A percentile compares a stretch with the other conserved stretches of the same genome.
Evolutionary conservation across 1,284 basidiomycete species (phyloP).

Genomic region (Sphaerobolus stellatus): DNA sequence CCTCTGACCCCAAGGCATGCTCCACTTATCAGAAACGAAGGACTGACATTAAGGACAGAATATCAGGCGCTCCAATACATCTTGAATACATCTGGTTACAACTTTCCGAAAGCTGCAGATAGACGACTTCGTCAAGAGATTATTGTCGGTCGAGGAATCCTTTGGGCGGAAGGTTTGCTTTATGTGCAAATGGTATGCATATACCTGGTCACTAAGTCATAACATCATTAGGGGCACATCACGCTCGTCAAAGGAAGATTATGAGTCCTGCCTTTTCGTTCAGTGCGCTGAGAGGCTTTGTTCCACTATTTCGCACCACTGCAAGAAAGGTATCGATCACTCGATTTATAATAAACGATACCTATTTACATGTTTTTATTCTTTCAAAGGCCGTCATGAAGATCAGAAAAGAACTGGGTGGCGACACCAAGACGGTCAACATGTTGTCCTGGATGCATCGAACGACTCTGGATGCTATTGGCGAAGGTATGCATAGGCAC

Average conservation of each 20-base stretch:
- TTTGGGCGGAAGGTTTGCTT: neutral
- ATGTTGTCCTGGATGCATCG: constrained; percentile 21
- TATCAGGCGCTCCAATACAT: constrained; percentile 12
- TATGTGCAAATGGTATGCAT: neutral
- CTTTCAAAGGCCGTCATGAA: constrained; percentile 19
- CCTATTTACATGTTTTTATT: neutral
- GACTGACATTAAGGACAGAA: neutral
- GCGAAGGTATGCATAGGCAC: constrained; percentile 13
- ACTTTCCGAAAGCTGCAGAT: constrained; percentile 16
- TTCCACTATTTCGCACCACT: constrained; percentile 18
- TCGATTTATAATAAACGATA: constrained; percentile 5
- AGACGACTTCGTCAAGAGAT: neutral
- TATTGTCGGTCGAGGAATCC: neutral
- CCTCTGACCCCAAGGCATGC: constrained; percentile 6
- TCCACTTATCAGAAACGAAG: neutral
- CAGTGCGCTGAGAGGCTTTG: constrained; percentile 19
- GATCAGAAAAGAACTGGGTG: constrained; percentile 20
- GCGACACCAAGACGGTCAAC: constrained; percentile 15
- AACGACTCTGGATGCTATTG: constrained; percentile 24
- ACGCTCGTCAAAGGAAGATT: constrained; percentile 31
- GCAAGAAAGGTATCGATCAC: constrained; percentile 17
- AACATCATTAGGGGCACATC: constrained; percentile 23
- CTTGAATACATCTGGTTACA: constrained; percentile 18
- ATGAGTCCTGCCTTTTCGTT: constrained; percentile 31
- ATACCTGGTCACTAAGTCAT: neutral